Conservation (phyloP, 2,329 filamentous ascomycete species). For the Stylonectria norvegica region DNA sequence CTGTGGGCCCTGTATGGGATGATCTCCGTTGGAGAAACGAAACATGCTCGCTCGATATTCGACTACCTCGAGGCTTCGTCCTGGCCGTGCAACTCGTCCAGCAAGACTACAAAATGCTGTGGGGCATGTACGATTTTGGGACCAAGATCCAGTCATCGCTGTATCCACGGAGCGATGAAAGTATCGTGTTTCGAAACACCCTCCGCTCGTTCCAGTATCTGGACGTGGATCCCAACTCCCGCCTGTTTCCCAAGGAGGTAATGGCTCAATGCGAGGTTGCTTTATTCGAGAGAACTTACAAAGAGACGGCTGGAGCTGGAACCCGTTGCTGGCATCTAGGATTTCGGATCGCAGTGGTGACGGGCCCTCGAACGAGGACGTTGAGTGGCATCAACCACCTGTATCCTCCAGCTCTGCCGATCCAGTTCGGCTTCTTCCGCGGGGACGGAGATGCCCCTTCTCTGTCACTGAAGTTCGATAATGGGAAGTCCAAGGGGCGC, state of each 20-base stretch:
- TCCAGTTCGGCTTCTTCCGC: slow-evolving; percentile 75
- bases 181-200: slow-evolving; percentile 63
- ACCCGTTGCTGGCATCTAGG: slow-evolving; percentile 72
- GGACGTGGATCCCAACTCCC: slow-evolving; percentile 65
- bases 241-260: slow-evolving; percentile 72
- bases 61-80: slow-evolving; percentile 71
- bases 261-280: slow-evolving; percentile 68
- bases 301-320: slow-evolving; percentile 69
- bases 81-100: slow-evolving; percentile 69
- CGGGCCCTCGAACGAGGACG: slow-evolving; percentile 72
- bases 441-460: slow-evolving; percentile 68
- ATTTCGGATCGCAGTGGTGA: slow-evolving; percentile 74
- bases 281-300: slow-evolving; percentile 69
- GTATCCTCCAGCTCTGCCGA: slow-evolving; percentile 60
- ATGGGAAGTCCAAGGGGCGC: slow-evolving; percentile 61
- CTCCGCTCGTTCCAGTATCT: slow-evolving; percentile 78
- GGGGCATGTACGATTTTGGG: slow-evolving; percentile 83
- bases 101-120: slow-evolving; percentile 73
- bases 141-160: slow-evolving; percentile 71
- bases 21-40: slow-evolving; percentile 77
- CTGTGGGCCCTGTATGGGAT: slow-evolving; percentile 70
- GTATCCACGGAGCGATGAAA: slow-evolving; percentile 66
- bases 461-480: slow-evolving; percentile 67
- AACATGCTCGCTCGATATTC: slow-evolving; percentile 61
- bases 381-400: slow-evolving; percentile 72